Conservation (phyloP, 495 filamentous ascomycete genomes). For the Neurospora intermedia region DNA sequence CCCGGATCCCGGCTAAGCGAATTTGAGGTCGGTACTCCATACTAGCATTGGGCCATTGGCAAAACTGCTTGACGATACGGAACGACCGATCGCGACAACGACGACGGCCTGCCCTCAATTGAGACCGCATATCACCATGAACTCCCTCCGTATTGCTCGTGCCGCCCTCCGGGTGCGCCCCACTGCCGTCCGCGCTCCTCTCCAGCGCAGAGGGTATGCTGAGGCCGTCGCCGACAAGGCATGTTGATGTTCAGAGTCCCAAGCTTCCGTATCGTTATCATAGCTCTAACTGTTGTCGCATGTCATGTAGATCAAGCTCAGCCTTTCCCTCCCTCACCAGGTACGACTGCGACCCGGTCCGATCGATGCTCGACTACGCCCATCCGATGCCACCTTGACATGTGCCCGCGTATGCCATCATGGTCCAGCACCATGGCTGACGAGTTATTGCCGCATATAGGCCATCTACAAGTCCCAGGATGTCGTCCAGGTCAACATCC, state of each 20-base stretch:
- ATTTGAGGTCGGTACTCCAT: constrained; percentile 16
- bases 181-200: constrained; percentile 51
- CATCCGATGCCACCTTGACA: not conserved
- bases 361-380: not conserved
- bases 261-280: constrained; percentile 7
- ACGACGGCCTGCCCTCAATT: constrained; percentile 34
- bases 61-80: constrained; percentile 29
- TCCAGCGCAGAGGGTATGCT: constrained; percentile 83
- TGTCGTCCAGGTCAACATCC: constrained; percentile 93
- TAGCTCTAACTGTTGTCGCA: constrained; percentile 8
- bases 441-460: constrained; percentile 39
- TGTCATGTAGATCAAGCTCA: constrained; percentile 79
- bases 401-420: not conserved
- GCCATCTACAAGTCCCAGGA: constrained; percentile 51
- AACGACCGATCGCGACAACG: constrained; percentile 17
- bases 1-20: constrained; percentile 27
- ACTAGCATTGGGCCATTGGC: constrained; percentile 8
- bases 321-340: constrained; percentile 94
- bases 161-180: constrained; percentile 72
- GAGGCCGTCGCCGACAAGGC: constrained; percentile 78
- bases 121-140: constrained; percentile 59
- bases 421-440: constrained; percentile 11
- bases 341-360: constrained; percentile 43
- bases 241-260: constrained; percentile 16
- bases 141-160: constrained; percentile 80